Evolutionary conservation across 805 yeast species (phyloP).

Genomic region (Pichia paraexigua): DNA sequence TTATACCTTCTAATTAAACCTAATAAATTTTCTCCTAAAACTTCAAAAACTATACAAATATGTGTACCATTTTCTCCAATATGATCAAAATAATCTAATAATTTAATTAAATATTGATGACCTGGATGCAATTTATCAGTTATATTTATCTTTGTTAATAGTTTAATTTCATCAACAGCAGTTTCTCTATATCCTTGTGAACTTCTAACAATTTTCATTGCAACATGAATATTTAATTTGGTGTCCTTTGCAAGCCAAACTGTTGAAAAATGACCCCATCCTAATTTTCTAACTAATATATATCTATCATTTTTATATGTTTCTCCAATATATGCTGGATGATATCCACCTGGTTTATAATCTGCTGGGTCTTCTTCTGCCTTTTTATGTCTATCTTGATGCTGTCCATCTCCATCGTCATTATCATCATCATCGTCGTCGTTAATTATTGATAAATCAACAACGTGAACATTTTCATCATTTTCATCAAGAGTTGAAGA

Average conservation of each 20-base stretch:
- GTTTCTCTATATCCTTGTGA: conserved; percentile 90
- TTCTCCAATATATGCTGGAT: conserved; percentile 89
- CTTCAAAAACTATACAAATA: conserved; percentile 96
- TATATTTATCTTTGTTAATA: conserved; percentile 59
- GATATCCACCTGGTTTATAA: conserved; percentile 91
- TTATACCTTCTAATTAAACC: conserved; percentile 73
- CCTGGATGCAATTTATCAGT: conserved; percentile 69
- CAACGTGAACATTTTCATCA: conserved; percentile 7
- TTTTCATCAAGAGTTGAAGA: neutral
- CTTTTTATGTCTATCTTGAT: conserved; percentile 20
- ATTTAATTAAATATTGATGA: conserved; percentile 67
- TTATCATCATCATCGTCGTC: conserved; percentile 27
- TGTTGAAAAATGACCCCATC: conserved; percentile 98
- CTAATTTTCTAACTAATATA: conserved; percentile 77
- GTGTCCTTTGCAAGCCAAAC: conserved; percentile 81
- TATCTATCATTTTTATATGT: conserved; percentile 63
- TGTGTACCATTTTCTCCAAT: conserved; percentile 88
- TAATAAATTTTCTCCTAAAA: conserved; percentile 85
- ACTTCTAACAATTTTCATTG: conserved; percentile 87
- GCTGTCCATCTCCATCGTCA: conserved; percentile 29
- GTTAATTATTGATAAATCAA: conserved; percentile 8
- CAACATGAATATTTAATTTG: conserved; percentile 64
- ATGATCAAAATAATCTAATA: conserved; percentile 80
- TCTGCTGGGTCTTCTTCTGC: conserved; percentile 85
- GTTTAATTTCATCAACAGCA: conserved; percentile 85